Percentiles rank a stretch among this genome's conserved stretches.
phyloP scores from a whole-genome alignment of 2,329 filamentous ascomycete genomes.

The Didymella keratinophila region DNA sequence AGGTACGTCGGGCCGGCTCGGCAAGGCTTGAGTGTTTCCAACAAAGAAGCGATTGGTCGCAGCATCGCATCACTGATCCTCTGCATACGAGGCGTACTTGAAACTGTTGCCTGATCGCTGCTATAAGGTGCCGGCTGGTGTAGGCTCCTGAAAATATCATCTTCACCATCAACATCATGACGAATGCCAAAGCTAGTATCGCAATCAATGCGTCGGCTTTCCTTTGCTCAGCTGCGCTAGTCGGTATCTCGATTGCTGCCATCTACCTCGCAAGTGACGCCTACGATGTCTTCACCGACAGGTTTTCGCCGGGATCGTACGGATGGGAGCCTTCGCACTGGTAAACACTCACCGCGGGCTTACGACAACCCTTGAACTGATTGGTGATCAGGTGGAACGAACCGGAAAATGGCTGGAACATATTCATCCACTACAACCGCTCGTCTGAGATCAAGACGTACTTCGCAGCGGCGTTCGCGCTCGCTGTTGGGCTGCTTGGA shows the following conservation, averaged over 20 bases:
- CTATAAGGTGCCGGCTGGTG: neutral
- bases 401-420: neutral
- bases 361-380: neutral
- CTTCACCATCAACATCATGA: neutral
- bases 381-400: neutral
- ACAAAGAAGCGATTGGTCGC: neutral
- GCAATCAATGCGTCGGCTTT: neutral
- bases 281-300: neutral
- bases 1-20: neutral
- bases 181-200: neutral
- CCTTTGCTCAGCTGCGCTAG: neutral
- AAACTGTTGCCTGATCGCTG: neutral
- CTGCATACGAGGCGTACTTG: neutral
- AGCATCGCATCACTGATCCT: neutral
- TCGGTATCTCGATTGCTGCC: neutral
- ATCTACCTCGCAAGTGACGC: constrained; percentile 7
- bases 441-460: constrained; percentile 13
- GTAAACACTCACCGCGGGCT: neutral
- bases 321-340: neutral
- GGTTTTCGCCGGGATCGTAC: constrained; percentile 2
- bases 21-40: neutral
- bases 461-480: constrained; percentile 1
- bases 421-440: constrained; percentile 1
- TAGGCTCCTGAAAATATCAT: neutral
- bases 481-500: neutral